Conservation (phyloP, 164 flowering plant genomes). For the Pachysandra terminalis region DNA sequence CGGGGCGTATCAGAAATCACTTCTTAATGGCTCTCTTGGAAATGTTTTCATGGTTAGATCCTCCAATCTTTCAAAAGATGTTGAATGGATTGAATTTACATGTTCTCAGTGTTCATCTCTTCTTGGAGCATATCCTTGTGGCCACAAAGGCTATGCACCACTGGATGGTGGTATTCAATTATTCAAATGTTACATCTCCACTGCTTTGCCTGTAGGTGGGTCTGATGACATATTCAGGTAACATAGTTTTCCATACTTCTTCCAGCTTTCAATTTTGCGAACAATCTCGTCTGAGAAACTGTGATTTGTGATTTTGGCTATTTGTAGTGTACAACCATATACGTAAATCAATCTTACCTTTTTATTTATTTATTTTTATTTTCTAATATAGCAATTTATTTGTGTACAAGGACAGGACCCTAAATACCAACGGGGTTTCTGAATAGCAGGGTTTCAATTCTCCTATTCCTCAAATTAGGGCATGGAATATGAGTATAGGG, state of each 20-base stretch:
- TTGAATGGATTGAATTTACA: conserved; percentile 59
- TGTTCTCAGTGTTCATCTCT: conserved; percentile 69
- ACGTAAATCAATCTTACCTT: not conserved
- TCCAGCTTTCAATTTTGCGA: not conserved
- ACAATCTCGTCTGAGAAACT: too few relatives aligned
- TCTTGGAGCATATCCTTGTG: conserved; percentile 73
- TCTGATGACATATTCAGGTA: conserved; percentile 69
- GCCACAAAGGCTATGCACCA: conserved; percentile 27
- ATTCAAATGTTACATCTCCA: conserved; percentile 75
- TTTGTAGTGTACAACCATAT: not conserved
- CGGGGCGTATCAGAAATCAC: conserved; percentile 35
- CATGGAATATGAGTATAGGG: not conserved
- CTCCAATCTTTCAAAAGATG: conserved; percentile 54
- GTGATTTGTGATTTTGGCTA: not conserved
- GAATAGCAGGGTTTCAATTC: not conserved
- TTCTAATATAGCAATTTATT: too few relatives aligned
- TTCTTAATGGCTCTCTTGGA: conserved; percentile 73
- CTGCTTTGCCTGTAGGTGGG: conserved; percentile 42
- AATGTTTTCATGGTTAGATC: conserved; percentile 63
- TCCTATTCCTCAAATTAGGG: not conserved
- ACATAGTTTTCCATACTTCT: not conserved
- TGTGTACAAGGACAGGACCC: not conserved
- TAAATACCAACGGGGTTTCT: not conserved
- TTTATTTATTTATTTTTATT: too few relatives aligned
- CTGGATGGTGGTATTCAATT: conserved; percentile 77